A percentile compares a stretch with the other conserved stretches of the same genome.
Evolutionary conservation across 169 alveolate genomes (phyloP).

Genomic region (Eimeria maxima): DNA sequence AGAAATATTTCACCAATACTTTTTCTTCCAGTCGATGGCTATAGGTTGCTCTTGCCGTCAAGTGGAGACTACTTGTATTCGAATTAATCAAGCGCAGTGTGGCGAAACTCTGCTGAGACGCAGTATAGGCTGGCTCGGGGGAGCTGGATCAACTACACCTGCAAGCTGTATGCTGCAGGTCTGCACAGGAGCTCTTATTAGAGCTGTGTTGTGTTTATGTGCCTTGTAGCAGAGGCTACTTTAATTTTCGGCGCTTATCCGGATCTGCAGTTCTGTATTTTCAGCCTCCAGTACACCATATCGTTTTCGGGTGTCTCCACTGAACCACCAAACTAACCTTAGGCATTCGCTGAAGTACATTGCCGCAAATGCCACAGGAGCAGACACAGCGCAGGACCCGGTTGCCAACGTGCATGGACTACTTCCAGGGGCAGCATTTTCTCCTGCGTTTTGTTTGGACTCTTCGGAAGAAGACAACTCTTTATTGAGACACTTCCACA

Average conservation of each 20-base stretch:
- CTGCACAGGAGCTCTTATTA: not conserved
- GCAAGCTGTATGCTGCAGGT: not conserved
- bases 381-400: conserved; percentile 71
- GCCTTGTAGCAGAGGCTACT: not conserved
- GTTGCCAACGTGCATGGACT: conserved; percentile 14
- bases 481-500: conserved; percentile 37
- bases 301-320: not conserved
- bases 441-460: conserved; percentile 19
- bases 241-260: not conserved
- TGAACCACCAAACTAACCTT: conserved; percentile 45
- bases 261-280: not conserved
- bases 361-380: conserved; percentile 75
- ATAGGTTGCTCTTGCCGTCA: not conserved
- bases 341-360: conserved; percentile 80
- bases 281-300: not conserved
- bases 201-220: not conserved
- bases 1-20: not conserved
- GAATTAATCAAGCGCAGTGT: not conserved
- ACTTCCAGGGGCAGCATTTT: not conserved
- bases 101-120: not conserved
- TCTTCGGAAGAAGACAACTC: conserved; percentile 10
- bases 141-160: not conserved
- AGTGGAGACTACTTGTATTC: not conserved
- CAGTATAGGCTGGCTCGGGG: not conserved
- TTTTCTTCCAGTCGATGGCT: not conserved